Evolutionary conservation across 2,329 filamentous ascomycete species (phyloP), one percentile per base, ranked within the genome.

Genomic region (Fusarium phyllophilum): DNA sequence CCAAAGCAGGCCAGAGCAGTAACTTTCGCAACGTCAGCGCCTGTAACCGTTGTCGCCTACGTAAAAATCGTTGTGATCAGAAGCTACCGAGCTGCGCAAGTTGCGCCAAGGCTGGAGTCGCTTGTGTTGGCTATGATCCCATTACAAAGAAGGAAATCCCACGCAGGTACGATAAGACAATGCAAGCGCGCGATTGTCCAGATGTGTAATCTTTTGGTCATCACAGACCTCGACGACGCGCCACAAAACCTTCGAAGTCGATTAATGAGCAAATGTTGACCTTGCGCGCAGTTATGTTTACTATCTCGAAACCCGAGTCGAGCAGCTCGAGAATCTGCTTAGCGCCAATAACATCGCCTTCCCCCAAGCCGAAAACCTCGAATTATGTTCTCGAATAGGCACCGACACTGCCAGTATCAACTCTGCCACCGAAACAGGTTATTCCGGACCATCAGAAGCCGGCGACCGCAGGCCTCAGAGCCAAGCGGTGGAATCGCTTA

Each of bases 81-180:
- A 92, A 93, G 74, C 88, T 98, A 70, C 96, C 96, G 14, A 94
- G 93, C 78, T 98, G 96, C 82, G 92, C 93, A 46, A 94, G 94
- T 76, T 98, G 96, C 83, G 94, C 95, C 81, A 98, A 98, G 85
- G 95, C 94, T n/a, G 89, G 90, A 66, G 94, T 97, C 51, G 92
- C 93, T 75, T 98, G 96, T 82, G 94, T 98, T 57, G 96, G 96
- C 72, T 98, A 97, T 82, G 96, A 98, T 81, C 95, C 96, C 39
- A 97, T 98, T 79, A 97, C 94, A 31, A 98, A 98, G 87, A 92
- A 94, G 80, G 95, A 98, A 84, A 97, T 98, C 66, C 96, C 96
- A 56, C 90, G 95, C 83, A 95, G 92, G 86, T 97, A 92, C 85
- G 93, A 93, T 45, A 48, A 68, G 34, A 36, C 52, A 36, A 41